phyloP scores from a whole-genome alignment of 352 stramenopile species.

The Thraustochytrium sp. region DNA sequence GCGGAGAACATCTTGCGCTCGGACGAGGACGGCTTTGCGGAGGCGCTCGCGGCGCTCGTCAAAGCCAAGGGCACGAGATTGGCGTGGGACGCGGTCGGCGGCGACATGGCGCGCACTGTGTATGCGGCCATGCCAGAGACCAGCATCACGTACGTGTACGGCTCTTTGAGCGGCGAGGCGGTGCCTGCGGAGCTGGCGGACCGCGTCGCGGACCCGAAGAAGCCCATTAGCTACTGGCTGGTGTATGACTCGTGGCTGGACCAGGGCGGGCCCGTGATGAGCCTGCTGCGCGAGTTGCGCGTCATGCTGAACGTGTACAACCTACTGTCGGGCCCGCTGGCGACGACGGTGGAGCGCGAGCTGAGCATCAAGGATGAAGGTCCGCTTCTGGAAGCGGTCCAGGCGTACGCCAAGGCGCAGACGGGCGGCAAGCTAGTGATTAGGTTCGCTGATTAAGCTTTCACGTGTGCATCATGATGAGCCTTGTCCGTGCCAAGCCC shows the following conservation, averaged over 20 bases:
- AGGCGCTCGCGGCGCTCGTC: constrained; percentile 28
- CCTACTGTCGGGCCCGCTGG: background rate
- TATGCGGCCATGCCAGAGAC: constrained; percentile 43
- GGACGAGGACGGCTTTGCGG: constrained; percentile 11
- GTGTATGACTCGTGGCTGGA: background rate
- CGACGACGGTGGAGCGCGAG: background rate
- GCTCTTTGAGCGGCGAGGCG: constrained; percentile 5
- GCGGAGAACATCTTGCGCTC: constrained; percentile 47
- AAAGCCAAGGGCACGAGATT: constrained; percentile 32
- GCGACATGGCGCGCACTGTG: background rate
- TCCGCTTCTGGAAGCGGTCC: too few species aligned
- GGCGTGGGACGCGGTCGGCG: constrained; percentile 46
- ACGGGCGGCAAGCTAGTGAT: too few species aligned
- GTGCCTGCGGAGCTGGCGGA: background rate
- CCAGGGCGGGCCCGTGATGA: too few species aligned
- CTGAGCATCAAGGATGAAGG: background rate
- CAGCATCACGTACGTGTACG: constrained; percentile 41
- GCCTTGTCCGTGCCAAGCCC: too few species aligned
- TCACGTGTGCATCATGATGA: too few species aligned
- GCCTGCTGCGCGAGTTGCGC: background rate
- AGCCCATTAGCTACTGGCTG: background rate
- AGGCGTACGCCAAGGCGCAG: too few species aligned
- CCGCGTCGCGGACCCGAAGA: background rate
- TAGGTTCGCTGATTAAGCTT: too few species aligned
- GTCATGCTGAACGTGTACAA: background rate